Percentiles rank a stretch among this genome's conserved stretches.
phyloP scores from a whole-genome alignment of 495 filamentous ascomycete species.

The Rostrohypoxylon terebratum region DNA sequence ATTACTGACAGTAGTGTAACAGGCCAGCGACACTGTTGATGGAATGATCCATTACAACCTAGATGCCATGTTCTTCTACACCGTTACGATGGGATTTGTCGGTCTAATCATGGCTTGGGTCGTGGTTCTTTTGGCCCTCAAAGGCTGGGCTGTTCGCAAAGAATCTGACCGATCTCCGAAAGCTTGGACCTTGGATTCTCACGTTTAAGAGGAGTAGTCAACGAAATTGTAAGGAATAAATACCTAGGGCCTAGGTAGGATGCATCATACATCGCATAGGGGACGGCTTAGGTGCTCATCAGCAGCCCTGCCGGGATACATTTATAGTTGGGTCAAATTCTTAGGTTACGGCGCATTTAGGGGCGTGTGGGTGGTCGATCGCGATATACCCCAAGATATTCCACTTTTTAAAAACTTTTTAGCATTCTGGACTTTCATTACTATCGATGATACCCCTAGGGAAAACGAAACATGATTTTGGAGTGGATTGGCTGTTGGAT shows the following conservation, averaged over 20 bases:
- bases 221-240: background rate
- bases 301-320: background rate
- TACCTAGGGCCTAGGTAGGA: no score
- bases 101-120: conserved; percentile 89
- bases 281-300: conserved; percentile 9
- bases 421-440: conserved; percentile 47
- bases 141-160: conserved; percentile 83
- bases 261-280: conserved; percentile 24
- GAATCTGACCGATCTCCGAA: conserved; percentile 54
- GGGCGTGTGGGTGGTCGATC: conserved; percentile 27
- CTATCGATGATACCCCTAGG: conserved; percentile 46
- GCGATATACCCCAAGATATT: conserved; percentile 42
- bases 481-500: conserved; percentile 16
- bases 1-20: conserved; percentile 58
- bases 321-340: conserved; percentile 21
- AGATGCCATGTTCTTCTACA: conserved; percentile 94
- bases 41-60: conserved; percentile 79
- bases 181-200: conserved; percentile 36
- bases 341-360: conserved; percentile 39
- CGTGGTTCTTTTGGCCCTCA: conserved; percentile 81
- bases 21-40: conserved; percentile 71
- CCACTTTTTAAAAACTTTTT: conserved; percentile 16
- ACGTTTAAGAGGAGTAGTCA: conserved; percentile 6
- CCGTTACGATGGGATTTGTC: conserved; percentile 84
- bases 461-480: conserved; percentile 37